These are phyloP conservation scores for Colletotrichum sublineola DNA, from an alignment of 2,329 filamentous ascomycete genomes.

Conservation along the genomic window DNA sequence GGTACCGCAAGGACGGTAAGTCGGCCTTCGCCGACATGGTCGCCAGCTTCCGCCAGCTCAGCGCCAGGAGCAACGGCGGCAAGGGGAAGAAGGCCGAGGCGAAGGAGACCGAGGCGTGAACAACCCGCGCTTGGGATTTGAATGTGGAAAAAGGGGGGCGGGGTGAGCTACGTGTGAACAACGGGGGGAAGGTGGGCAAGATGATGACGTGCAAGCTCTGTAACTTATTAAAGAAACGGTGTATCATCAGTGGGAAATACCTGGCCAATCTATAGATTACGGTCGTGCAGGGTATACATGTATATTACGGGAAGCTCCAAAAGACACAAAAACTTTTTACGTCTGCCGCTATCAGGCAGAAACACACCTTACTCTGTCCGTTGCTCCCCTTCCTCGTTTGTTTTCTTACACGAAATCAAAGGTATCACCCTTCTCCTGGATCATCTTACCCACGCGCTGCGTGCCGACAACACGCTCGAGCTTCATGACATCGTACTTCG, in stretches of 20 bases:
- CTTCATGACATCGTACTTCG: conserved; percentile 89
- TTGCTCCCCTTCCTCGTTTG: background rate
- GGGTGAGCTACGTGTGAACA: background rate
- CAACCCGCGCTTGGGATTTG: background rate
- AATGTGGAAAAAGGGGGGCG: background rate
- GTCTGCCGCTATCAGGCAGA: conserved; percentile 15
- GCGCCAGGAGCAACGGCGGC: conserved; percentile 44
- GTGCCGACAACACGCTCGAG: conserved; percentile 90
- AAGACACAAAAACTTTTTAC: conserved; percentile 39
- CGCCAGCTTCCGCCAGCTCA: conserved; percentile 53
- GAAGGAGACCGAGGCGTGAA: conserved; percentile 27
- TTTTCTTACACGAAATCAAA: conserved; percentile 88
- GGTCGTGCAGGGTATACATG: conserved; percentile 42
- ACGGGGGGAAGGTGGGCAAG: background rate
- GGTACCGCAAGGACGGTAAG: conserved; percentile 77
- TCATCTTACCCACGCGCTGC: conserved; percentile 84
- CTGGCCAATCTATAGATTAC: conserved; percentile 41
- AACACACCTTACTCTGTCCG: conserved; percentile 27
- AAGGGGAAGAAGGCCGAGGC: conserved; percentile 50
- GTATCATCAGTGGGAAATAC: conserved; percentile 37
- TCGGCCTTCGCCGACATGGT: conserved; percentile 77
- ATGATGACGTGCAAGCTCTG: conserved; percentile 14
- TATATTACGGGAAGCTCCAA: conserved; percentile 38
- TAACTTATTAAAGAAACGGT: conserved; percentile 28
- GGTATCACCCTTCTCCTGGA: conserved; percentile 86